A percentile compares a stretch with the other conserved stretches of the same genome.
Conservation (phyloP, 495 filamentous ascomycete genomes). For the Penicillium daleae region DNA sequence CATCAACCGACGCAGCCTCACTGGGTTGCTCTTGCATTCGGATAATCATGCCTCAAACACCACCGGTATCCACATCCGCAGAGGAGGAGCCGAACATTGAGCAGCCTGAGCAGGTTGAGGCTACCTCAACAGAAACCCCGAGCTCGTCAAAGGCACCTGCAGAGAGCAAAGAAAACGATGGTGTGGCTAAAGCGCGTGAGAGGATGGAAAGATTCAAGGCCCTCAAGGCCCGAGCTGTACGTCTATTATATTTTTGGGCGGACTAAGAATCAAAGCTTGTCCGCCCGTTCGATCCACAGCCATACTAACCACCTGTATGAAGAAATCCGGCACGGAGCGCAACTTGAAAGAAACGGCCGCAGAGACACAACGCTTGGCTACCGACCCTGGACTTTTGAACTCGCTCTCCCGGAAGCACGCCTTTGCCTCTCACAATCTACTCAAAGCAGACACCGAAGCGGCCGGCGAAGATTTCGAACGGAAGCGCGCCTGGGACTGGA, state of each 20-base stretch:
- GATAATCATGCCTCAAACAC: conserved; percentile 22
- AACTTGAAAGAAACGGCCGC: conserved; percentile 84
- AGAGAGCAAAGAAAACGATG: conserved; percentile 34
- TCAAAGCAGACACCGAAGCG: conserved; percentile 87
- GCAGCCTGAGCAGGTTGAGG: conserved; percentile 18
- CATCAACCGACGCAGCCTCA: not conserved
- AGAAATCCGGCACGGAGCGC: conserved; percentile 73
- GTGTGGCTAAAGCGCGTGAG: conserved; percentile 37
- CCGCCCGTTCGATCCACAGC: not conserved
- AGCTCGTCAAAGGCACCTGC: conserved; percentile 14
- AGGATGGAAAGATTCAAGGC: conserved; percentile 69
- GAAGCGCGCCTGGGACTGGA: conserved; percentile 99
- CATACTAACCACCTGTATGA: conserved; percentile 23
- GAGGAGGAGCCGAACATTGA: conserved; percentile 18
- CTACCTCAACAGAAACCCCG: conserved; percentile 9
- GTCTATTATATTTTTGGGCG: conserved; percentile 10
- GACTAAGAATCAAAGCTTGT: not conserved
- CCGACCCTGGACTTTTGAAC: conserved; percentile 72
- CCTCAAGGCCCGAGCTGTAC: conserved; percentile 75
- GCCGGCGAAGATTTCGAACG: conserved; percentile 92
- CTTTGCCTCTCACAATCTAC: conserved; percentile 86
- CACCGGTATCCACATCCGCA: conserved; percentile 14
- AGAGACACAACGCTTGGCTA: conserved; percentile 78
- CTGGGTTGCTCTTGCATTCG: not conserved
- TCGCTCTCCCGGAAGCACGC: conserved; percentile 78